phyloP scores from a whole-genome alignment of 192 early-diverging fungal genomes.

The Gonapodya prolifera region DNA sequence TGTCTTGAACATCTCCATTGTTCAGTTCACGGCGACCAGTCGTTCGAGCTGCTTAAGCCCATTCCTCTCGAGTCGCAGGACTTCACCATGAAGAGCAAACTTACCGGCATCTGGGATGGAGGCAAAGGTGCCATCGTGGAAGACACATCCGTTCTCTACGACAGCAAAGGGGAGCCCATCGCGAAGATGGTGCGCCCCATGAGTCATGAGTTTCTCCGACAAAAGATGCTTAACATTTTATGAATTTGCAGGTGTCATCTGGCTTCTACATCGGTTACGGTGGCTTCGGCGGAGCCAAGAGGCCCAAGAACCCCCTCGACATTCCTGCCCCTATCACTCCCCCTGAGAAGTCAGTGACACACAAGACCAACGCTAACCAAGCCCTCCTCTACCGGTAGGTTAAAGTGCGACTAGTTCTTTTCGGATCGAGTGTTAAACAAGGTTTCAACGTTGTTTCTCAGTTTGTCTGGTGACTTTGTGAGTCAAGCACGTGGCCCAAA shows the following conservation, averaged over 20 bases:
- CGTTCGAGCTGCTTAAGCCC: conserved; percentile 40
- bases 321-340: conserved; percentile 19
- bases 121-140: conserved; percentile 64
- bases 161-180: conserved; percentile 10
- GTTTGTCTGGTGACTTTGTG: not conserved
- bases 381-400: conserved; percentile 53
- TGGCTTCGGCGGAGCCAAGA: conserved; percentile 41
- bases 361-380: conserved; percentile 31
- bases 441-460: too few relatives aligned
- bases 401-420: too few relatives aligned
- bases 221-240: not conserved
- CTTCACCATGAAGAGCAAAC: conserved; percentile 37
- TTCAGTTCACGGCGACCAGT: conserved; percentile 52
- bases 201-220: too few relatives aligned
- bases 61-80: conserved; percentile 40
- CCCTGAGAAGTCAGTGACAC: conserved; percentile 14
- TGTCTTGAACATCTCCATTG: not conserved
- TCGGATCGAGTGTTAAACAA: too few relatives aligned
- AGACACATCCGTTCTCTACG: not conserved
- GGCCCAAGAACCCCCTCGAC: conserved; percentile 33
- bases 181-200: conserved; percentile 22
- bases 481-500: too few relatives aligned
- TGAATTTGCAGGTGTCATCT: not conserved
- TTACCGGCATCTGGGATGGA: conserved; percentile 61
- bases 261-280: not conserved